phyloP scores from a whole-genome alignment of 1,284 basidiomycete genomes.

The Leccinum pallidistipes region DNA sequence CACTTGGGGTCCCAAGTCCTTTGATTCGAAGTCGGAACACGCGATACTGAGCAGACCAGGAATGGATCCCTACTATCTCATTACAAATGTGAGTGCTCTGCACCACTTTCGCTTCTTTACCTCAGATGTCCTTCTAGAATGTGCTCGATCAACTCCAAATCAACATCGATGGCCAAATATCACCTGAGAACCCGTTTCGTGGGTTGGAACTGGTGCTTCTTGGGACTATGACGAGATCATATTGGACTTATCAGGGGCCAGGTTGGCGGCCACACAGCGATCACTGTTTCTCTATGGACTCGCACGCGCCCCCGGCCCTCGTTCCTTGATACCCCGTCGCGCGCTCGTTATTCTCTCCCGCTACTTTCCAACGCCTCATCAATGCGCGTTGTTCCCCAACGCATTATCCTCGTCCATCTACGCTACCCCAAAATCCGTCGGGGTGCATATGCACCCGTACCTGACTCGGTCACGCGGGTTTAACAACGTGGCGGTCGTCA shows the following conservation, averaged over 20 bases:
- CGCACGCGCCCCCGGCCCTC: too few species aligned
- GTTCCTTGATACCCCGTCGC: too few species aligned
- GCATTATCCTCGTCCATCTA: too few species aligned
- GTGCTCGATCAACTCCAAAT: constrained; percentile 33
- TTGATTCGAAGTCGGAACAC: constrained; percentile 40
- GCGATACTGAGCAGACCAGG: constrained; percentile 48
- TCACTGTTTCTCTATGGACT: too few species aligned
- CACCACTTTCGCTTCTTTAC: constrained; percentile 2
- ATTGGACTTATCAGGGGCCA: constrained; percentile 69
- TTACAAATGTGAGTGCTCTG: constrained; percentile 62
- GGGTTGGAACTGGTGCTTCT: constrained; percentile 66
- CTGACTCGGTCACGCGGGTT: too few species aligned
- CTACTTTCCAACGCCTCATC: too few species aligned
- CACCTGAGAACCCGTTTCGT: constrained; percentile 75
- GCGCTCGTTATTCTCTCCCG: too few species aligned
- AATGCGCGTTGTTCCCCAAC: too few species aligned
- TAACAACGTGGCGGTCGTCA: too few species aligned
- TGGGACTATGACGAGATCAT: constrained; percentile 75
- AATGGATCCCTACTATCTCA: constrained; percentile 94
- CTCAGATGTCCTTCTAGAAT: constrained; percentile 44
- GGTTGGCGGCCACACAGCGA: too few species aligned
- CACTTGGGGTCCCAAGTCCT: constrained; percentile 34
- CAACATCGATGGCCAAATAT: constrained; percentile 66
- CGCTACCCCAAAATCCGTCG: too few species aligned
- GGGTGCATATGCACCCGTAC: too few species aligned